A percentile compares a stretch with the other conserved stretches of the same genome.
Conservation (phyloP, 148 eudicot species). For the Vaccinium macrocarpon region DNA sequence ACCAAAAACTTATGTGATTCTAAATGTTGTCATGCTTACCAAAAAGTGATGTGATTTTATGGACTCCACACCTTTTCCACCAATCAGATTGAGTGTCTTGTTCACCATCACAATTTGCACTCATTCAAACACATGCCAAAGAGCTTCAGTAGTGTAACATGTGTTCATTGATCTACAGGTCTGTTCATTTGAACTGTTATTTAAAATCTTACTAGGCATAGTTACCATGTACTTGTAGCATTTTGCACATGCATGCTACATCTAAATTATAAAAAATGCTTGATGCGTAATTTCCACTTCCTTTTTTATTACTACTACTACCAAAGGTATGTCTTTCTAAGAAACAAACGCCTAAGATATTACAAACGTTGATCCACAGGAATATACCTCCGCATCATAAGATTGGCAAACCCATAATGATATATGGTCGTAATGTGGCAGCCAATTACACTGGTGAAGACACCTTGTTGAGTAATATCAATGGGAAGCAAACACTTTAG, state of each 20-base stretch:
- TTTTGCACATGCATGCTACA: neutral
- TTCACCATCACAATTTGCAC: no score
- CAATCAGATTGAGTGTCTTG: no score
- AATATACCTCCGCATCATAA: slow-evolving; percentile 86
- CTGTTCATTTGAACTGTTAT: neutral
- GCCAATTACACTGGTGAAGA: slow-evolving; percentile 89
- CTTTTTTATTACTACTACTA: neutral
- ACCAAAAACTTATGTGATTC: no score
- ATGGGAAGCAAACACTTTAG: slow-evolving; percentile 88
- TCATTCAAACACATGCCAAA: neutral
- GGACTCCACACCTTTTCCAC: no score
- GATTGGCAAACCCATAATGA: slow-evolving; percentile 98
- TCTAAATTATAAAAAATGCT: neutral
- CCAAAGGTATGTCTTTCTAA: neutral
- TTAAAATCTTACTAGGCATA: neutral
- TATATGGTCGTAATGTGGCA: slow-evolving; percentile 92
- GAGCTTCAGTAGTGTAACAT: neutral
- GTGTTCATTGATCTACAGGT: neutral
- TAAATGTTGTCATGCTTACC: no score
- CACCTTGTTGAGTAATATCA: slow-evolving; percentile 95
- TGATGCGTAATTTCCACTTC: neutral
- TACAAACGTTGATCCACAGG: neutral
- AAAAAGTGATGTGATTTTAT: no score
- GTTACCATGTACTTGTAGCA: neutral
- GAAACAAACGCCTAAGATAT: neutral